Evolutionary conservation across 768 basidiomycete genomes (phyloP).

Genomic region (Boletus patriciae): DNA sequence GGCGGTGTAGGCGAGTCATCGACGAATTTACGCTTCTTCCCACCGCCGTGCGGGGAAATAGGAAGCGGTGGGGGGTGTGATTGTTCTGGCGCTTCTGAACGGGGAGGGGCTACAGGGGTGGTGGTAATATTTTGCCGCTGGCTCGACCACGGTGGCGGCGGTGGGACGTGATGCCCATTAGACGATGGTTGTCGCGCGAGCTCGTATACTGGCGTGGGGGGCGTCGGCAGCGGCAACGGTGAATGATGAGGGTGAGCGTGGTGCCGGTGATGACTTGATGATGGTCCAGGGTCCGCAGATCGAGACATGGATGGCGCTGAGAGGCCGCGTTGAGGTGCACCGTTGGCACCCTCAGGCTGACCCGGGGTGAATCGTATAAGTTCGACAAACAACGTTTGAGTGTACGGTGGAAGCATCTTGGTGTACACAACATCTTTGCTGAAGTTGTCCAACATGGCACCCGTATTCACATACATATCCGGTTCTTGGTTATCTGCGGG

Average conservation of each 20-base stretch:
- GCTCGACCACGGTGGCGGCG: slow-evolving; percentile 36
- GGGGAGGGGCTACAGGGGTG: slow-evolving; percentile 14
- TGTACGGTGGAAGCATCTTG: slow-evolving; percentile 61
- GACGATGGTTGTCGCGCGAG: slow-evolving; percentile 31
- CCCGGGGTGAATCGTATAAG: slow-evolving; percentile 49
- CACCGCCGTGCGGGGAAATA: slow-evolving; percentile 32
- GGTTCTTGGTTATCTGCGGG: slow-evolving; percentile 43
- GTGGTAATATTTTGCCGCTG: slow-evolving; percentile 30
- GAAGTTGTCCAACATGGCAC: slow-evolving; percentile 71
- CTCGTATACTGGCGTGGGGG: slow-evolving; percentile 37
- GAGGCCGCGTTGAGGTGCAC: slow-evolving; percentile 17
- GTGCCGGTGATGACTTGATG: slow-evolving; percentile 30
- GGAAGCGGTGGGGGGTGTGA: slow-evolving; percentile 13
- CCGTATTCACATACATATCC: slow-evolving; percentile 68
- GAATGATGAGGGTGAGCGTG: slow-evolving; percentile 32
- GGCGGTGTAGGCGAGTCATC: slow-evolving; percentile 34
- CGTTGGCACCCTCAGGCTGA: slow-evolving; percentile 30
- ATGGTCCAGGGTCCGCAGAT: slow-evolving; percentile 30
- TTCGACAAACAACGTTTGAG: slow-evolving; percentile 71
- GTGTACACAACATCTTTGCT: slow-evolving; percentile 72
- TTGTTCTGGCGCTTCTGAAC: slow-evolving; percentile 29
- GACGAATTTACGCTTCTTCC: slow-evolving; percentile 37
- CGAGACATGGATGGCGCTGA: slow-evolving; percentile 21
- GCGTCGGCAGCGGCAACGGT: slow-evolving; percentile 33
- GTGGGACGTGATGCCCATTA: slow-evolving; percentile 37